Evolutionary conservation across 164 flowering plant genomes (phyloP), one percentile per base, ranked within the genome.

Genomic region (Brasenia schreberi): DNA sequence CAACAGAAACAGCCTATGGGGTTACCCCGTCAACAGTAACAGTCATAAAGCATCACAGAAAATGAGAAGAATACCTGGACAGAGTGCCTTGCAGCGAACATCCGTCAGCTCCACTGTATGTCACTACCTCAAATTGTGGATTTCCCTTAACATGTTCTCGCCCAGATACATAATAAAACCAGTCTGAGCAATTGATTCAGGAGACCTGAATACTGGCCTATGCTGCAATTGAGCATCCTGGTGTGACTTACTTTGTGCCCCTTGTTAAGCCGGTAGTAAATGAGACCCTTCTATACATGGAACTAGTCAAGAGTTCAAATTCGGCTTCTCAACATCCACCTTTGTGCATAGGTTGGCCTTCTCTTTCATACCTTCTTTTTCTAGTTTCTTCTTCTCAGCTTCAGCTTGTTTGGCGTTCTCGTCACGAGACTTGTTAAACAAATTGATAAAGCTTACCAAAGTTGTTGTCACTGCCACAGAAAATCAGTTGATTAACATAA

Each of bases 361-460:
- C 44, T 92, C 96, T 78, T 87, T 90, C 77, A 81, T 72, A 66
- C 89, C 87, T 81, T 95, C 97, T 75, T 88, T 95, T 65, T 95
- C 97, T 67, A 85, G 17, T 75, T 82, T 90, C 81, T 84, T 92
- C 82, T 78, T 95, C 70, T 92, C 98, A 61, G 87, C 94, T 61
- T 95, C 97, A 63, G 90, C 96, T 71, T 66, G 85, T 70, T 81
- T 88, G 63, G 71, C 87, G 72, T 95, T 95, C 76, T 95, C 99
- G 12, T 87, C 98, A 4, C 85, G 87, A 2, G 98, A 80, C 77
- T 92, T 95, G 6, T 83, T 88, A 78, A 95, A 95, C 78, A 72
- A 82, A 78, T 88, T 92, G 0, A 83, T 84, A 68, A 95, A 95
- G 66, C 90, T 80, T 17, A 77, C 80, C 81, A 95, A 72, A n/a